Evolutionary conservation across 345 rosid genomes (phyloP), one percentile per base, ranked within the genome.

Genomic region (Citrus medica): DNA sequence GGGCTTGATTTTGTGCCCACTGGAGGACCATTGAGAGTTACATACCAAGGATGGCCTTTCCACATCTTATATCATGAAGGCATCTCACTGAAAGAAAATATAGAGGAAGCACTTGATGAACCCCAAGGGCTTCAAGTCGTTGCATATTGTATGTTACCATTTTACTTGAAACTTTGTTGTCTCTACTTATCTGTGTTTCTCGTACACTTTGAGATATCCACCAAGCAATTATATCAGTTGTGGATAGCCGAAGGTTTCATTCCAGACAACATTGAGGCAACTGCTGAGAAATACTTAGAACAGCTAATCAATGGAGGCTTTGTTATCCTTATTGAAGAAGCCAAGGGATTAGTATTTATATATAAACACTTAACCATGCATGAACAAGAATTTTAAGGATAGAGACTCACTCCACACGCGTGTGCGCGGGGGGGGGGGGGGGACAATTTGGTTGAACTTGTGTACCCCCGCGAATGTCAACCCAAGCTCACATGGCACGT

Each of bases 191-290:
- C 63, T 21, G 28, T 32, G 4, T 53, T 71, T 51, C 25, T 17
- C 0, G 24, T 7, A 4, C 6, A 19, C 13, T 28, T 14, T 7
- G 61, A 48, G 38, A 27, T 71, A n/a, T 9, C 14, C 75, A 71
- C 46, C 7, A 32, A 61, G 63, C 42, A 71, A 1, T 55, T 71
- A 40, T 53, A 71, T 71, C 46, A 53, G 46, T 7, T 55, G 63
- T 71, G 75, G 63, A 71, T 71, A 21, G 75, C 46, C 9, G 63
- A 71, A 55, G 75, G 75, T 55, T 71, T 71, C 19, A 55, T 53
- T 21, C 25, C 9, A 7, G 63, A 55, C 19, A 71, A 71, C 4
- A 70, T 25, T 5, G 27, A 71, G 75, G 46, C 75, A 55, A 32
- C 56, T 51, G 56, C 7, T 1, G 56, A 51, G 21, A 5, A 17